Conservation (phyloP, 2,329 filamentous ascomycete species). For the Cercospora canescens region DNA sequence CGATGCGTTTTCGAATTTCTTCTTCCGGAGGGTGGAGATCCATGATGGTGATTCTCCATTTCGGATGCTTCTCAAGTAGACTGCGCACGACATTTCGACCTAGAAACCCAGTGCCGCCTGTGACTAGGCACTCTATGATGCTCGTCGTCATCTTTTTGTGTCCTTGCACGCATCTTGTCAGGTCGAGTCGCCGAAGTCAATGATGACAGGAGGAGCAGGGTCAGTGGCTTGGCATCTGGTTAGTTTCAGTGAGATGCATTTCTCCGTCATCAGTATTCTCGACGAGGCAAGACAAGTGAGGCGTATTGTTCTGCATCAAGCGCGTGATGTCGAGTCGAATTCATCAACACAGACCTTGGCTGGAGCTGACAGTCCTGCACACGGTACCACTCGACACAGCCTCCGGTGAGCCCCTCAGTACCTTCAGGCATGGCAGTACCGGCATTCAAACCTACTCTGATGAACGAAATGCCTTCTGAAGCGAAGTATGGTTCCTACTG, state of each 20-base stretch:
- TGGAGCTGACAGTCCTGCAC: neutral
- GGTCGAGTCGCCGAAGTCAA: neutral
- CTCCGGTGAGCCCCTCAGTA: neutral
- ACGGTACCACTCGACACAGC: neutral
- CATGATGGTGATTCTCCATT: conserved; percentile 43
- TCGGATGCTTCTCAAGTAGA: conserved; percentile 38
- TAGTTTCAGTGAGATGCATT: neutral
- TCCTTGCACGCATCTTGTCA: neutral
- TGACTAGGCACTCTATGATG: conserved; percentile 41
- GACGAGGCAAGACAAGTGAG: neutral
- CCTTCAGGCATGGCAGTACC: neutral
- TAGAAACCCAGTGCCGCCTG: conserved; percentile 51
- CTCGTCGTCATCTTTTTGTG: conserved; percentile 28
- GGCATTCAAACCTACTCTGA: neutral
- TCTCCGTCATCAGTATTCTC: neutral
- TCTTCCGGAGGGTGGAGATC: conserved; percentile 38
- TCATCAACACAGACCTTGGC: neutral
- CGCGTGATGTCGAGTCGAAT: neutral
- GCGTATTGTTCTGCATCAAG: neutral
- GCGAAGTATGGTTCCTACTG: neutral
- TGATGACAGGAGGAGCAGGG: neutral
- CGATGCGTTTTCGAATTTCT: conserved; percentile 25
- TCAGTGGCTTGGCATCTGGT: neutral
- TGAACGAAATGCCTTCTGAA: neutral
- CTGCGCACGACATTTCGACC: conserved; percentile 44